phyloP scores from a whole-genome alignment of 148 eudicot species.

The Heliosperma pusillum region DNA sequence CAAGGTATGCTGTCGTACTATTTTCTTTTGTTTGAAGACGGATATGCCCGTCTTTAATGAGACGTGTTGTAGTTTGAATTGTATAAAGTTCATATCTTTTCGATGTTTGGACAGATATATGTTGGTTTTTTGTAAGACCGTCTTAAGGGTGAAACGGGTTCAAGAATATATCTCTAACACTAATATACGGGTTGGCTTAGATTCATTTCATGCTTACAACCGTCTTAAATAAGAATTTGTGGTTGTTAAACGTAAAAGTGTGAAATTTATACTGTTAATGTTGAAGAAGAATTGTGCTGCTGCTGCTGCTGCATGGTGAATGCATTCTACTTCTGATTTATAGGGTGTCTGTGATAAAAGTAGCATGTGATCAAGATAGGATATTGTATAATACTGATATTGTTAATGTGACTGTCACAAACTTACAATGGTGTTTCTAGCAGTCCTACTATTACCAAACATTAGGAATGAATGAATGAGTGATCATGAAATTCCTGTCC shows the following conservation, averaged over 20 bases:
- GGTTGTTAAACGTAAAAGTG: not conserved
- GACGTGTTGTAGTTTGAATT: no score
- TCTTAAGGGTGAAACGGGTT: no score
- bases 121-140: no score
- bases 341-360: not conserved
- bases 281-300: not conserved
- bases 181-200: no score
- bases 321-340: not conserved
- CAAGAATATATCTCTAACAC: no score
- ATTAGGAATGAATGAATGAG: not conserved
- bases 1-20: slow-evolving; percentile 34
- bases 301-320: not conserved
- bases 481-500: not conserved
- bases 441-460: not conserved
- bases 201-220: no score
- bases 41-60: no score
- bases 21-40: not conserved
- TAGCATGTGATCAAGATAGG: not conserved
- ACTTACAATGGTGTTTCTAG: not conserved
- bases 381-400: no score
- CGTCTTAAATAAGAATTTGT: no score
- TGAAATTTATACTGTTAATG: not conserved
- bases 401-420: not conserved
- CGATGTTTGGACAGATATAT: not conserved
- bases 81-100: not conserved